Base-by-base conservation (phyloP, 139 green algal species). In the Pleodorina starrii region DNA sequence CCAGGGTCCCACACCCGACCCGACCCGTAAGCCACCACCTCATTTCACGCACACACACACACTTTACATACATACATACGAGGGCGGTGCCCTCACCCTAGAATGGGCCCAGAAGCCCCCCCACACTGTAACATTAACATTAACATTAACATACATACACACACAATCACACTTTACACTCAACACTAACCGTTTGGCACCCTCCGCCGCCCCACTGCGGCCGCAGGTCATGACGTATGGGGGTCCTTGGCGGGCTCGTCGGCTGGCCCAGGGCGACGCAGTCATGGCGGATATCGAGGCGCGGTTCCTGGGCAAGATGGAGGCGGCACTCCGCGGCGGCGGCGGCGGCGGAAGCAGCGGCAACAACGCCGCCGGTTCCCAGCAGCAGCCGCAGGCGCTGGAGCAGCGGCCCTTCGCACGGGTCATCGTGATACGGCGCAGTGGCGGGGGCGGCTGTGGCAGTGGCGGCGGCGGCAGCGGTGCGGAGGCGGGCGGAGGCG, bases 141-240 rank as follows among this genome's bases (percentile, higher is more conserved):
- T n/a, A n/a, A n/a, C n/a, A n/a, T n/a, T n/a, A n/a, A n/a, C n/a
- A n/a, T n/a, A n/a, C n/a, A n/a, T n/a, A n/a, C n/a, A n/a, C n/a
- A n/a, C n/a, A n/a, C n/a, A n/a, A n/a, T n/a, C n/a, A n/a, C n/a
- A n/a, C n/a, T n/a, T n/a, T n/a, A n/a, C n/a, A n/a, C n/a, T n/a
- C n/a, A n/a, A n/a, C n/a, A n/a, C n/a, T n/a, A n/a, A n/a, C n/a
- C n/a, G n/a, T n/a, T n/a, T n/a, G n/a, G n/a, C n/a, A n/a, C n/a
- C n/a, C n/a, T n/a, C n/a, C n/a, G n/a, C n/a, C n/a, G n/a, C n/a
- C n/a, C n/a, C n/a, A n/a, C n/a, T n/a, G n/a, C n/a, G n/a, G n/a
- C n/a, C 27, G 7, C 82, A 88, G 82, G 66, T 88, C 2, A 88
- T 88, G 82, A 80, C 63, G 23, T n/a, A 88, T 5, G 82, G 82